These are phyloP conservation scores for Berkeleyomyces basicola DNA, from an alignment of 2,329 filamentous ascomycete species.

Conservation along the genomic window DNA sequence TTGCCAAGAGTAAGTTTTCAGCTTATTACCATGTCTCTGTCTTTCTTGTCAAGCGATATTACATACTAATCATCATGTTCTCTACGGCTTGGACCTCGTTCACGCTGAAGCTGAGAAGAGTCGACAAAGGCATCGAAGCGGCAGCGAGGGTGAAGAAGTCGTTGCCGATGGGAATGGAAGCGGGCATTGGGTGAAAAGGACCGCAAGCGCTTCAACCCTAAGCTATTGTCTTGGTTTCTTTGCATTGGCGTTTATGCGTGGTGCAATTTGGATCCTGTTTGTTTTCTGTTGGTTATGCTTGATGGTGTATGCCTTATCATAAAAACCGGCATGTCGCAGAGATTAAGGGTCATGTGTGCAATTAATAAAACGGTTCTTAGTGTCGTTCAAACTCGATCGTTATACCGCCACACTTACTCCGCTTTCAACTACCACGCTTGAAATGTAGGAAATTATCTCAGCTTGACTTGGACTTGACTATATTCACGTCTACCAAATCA, in stretches of 20 bases:
- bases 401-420: too few species aligned
- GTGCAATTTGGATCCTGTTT: too few species aligned
- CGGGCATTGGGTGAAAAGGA: conserved; percentile 88
- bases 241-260: conserved; percentile 12
- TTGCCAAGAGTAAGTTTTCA: conserved; percentile 49
- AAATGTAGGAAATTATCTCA: too few species aligned
- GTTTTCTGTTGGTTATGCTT: neutral
- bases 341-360: too few species aligned
- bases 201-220: conserved; percentile 85
- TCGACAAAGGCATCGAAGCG: conserved; percentile 74
- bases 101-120: conserved; percentile 65
- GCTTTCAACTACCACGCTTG: too few species aligned
- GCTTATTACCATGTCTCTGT: neutral
- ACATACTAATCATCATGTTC: neutral
- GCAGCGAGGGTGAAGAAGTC: conserved; percentile 52
- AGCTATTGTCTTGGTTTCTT: conserved; percentile 16
- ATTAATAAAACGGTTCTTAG: too few species aligned
- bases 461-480: too few species aligned
- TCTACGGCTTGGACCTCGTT: conserved; percentile 48
- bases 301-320: neutral
- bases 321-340: too few species aligned
- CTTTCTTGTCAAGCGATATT: too few species aligned
- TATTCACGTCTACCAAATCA: too few species aligned
- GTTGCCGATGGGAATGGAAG: conserved; percentile 96
- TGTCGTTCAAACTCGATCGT: too few species aligned